Base-by-base conservation (phyloP, 805 yeast species). In the Huiozyma sinensis region DNA sequence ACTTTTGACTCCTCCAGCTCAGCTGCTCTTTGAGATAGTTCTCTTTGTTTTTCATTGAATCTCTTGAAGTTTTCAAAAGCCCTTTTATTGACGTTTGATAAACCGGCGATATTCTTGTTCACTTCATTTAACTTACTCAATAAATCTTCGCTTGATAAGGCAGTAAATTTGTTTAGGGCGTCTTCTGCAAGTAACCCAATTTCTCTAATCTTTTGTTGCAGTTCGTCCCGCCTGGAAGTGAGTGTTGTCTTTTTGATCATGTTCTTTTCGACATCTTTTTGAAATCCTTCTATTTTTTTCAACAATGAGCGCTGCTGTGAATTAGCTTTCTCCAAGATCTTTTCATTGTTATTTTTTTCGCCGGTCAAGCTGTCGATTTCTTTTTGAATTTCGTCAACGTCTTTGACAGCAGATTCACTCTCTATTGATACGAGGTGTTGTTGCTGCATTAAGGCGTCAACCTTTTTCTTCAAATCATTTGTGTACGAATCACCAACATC, bases 171-270 rank as follows among this genome's bases (percentile, higher is more conserved):
- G 10, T 70, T 70, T 50, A 85, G 79, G 0, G 92, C 88, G 43
- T 84, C 88, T 54, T 88, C 96, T 0, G 96, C 90, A 12, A 90
- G 67, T 4, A 83, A 84, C n/a, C 97, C 97, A 36, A 89, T 65
- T 36, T 84, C 95, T 48, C 89, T 71, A 30, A 88, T 80, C 55
- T 77, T 83, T 47, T 72, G 75, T 50, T 79, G 81, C 27, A 85
- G 61, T 50, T 84, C 94, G 40, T 82, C 85, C 47, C 84, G 72
- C 50, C 95, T 72, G 37, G 70, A 66, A 4, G 67, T 57, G 40
- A 86, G 63, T 5, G 81, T 57, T 1, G 83, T 69, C 50, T 79
- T 83, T 54, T 75, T 81, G 17, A 83, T 72, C 50, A 83, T 64
- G 6, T 70, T 68, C 45, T 74, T 79, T 54, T 87, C 95, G 0